These are phyloP conservation scores for Leishmania gerbilli DNA, from an alignment of 208 protist species.

Conservation along the genomic window DNA sequence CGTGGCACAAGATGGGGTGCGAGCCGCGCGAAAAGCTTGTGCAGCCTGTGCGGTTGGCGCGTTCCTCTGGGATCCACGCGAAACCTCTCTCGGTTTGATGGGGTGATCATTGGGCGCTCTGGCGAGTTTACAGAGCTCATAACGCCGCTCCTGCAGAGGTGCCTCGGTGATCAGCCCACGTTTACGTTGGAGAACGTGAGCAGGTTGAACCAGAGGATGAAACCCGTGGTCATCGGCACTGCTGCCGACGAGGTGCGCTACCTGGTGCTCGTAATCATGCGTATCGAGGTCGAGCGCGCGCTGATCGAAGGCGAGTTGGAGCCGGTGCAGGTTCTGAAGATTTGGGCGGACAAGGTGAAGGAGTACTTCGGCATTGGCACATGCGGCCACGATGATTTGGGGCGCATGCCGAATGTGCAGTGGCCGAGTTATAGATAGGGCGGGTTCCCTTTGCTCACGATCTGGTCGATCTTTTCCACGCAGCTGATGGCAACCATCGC, in stretches of 20 bases:
- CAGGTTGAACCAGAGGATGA: constrained; percentile 45
- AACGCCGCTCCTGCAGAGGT: constrained; percentile 43
- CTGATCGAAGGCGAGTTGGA: constrained; percentile 78
- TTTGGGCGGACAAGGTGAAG: constrained; percentile 87
- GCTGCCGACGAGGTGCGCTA: constrained; percentile 91
- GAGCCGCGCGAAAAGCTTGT: constrained; percentile 44
- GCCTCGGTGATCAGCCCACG: constrained; percentile 58
- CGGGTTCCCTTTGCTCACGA: constrained; percentile 80
- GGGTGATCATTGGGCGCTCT: constrained; percentile 65
- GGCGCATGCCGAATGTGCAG: constrained; percentile 87
- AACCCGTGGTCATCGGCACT: constrained; percentile 78
- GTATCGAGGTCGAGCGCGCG: constrained; percentile 86
- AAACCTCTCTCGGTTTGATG: constrained; percentile 81
- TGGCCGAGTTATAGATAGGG: constrained; percentile 67
- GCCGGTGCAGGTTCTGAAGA: constrained; percentile 63
- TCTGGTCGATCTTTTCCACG: constrained; percentile 76
- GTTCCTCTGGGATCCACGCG: constrained; percentile 82
- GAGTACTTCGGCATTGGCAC: constrained; percentile 79
- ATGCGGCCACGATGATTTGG: constrained; percentile 59
- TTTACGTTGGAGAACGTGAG: constrained; percentile 59
- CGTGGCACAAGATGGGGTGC: constrained; percentile 80
- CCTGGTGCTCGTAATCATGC: constrained; percentile 84
- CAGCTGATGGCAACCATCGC: constrained; percentile 73
- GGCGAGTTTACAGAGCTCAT: constrained; percentile 56
- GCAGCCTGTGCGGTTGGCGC: constrained; percentile 55